phyloP scores from a whole-genome alignment of 257 asterid genomes.

The Solanum bulbocastanum region DNA sequence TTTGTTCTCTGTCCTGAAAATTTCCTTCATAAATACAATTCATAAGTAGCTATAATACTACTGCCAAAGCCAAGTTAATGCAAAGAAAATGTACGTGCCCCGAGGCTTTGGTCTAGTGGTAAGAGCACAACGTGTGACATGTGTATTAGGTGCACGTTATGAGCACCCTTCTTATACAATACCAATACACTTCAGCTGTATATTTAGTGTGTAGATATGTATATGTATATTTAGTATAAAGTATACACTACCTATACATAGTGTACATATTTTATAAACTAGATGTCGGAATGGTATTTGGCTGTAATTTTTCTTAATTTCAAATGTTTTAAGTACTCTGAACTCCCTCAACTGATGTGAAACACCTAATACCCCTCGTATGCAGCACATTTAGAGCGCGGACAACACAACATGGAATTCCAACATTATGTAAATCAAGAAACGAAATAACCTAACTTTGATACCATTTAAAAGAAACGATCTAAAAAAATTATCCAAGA shows the following conservation, averaged over 20 bases:
- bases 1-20: slow-evolving; percentile 60
- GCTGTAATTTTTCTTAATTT: neutral
- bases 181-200: neutral
- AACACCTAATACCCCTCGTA: neutral
- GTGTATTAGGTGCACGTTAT: neutral
- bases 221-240: no score
- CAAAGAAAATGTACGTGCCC: neutral
- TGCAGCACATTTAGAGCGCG: neutral
- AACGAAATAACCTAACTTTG: neutral
- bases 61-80: neutral
- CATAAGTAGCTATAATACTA: neutral
- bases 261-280: neutral
- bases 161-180: neutral
- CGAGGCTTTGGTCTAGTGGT: neutral
- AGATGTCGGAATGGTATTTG: neutral
- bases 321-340: neutral
- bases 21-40: slow-evolving; percentile 28
- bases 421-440: neutral
- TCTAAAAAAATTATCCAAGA: neutral
- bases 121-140: neutral
- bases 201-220: no score
- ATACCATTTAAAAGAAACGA: neutral
- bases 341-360: neutral
- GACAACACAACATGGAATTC: neutral
- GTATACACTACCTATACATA: neutral